These are phyloP conservation scores for Plantago major DNA, from an alignment of 257 asterid species.

Conservation along the genomic window DNA sequence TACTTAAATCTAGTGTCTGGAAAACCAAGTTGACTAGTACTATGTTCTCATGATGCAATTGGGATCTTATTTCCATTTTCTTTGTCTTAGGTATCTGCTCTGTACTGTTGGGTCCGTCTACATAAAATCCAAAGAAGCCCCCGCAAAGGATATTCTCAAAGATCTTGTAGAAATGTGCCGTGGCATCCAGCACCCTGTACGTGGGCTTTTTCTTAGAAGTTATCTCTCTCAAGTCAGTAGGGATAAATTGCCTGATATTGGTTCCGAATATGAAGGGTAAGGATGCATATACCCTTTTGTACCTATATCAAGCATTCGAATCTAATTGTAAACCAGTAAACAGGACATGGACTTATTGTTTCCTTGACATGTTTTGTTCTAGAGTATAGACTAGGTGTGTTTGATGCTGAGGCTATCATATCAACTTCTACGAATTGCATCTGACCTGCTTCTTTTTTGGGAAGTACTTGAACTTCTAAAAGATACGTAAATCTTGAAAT, in stretches of 20 bases:
- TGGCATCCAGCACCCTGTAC: constrained; percentile 90
- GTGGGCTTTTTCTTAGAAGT: constrained; percentile 95
- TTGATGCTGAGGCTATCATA: neutral
- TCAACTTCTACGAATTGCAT: constrained; percentile 6
- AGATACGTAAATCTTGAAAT: constrained; percentile 6
- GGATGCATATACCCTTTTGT: constrained; percentile 20
- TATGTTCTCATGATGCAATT: neutral
- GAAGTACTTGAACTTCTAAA: neutral
- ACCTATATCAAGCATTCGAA: constrained; percentile 13
- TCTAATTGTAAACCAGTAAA: neutral
- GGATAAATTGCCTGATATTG: constrained; percentile 94
- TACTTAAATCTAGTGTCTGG: neutral
- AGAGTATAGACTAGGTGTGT: constrained; percentile 1
- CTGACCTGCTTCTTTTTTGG: neutral
- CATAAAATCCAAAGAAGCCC: constrained; percentile 96
- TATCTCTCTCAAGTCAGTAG: constrained; percentile 97
- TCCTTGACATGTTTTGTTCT: neutral
- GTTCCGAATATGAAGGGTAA: constrained; percentile 98
- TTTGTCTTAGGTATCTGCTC: constrained; percentile 67
- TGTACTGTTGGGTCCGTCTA: constrained; percentile 98
- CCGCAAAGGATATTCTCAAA: constrained; percentile 93
- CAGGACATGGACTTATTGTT: neutral
- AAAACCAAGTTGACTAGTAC: neutral
- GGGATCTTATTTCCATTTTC: constrained; percentile 16
- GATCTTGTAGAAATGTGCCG: constrained; percentile 99